Percentiles rank a stretch among this genome's conserved stretches.
Conservation (phyloP, 768 basidiomycete species). For the Hydnomerulius pinastri region DNA sequence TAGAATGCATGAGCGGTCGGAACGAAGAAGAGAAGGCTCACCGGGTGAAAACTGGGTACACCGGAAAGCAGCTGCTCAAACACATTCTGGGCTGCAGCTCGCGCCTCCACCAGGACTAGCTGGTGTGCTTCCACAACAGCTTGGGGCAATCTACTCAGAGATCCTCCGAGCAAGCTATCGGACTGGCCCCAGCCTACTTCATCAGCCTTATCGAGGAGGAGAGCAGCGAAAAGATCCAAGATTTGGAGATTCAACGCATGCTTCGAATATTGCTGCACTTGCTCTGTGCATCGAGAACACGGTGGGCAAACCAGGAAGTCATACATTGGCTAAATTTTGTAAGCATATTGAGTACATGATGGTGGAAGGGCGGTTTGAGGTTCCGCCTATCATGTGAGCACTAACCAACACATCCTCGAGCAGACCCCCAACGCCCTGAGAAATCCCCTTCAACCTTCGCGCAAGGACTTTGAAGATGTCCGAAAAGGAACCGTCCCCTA, state of each 20-base stretch:
- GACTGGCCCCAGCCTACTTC: slow-evolving; percentile 3
- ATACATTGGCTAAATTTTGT: slow-evolving; percentile 49
- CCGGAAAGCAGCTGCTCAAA: slow-evolving; percentile 24
- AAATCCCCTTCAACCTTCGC: slow-evolving; percentile 11
- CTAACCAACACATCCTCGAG: slow-evolving; percentile 30
- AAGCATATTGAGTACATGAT: slow-evolving; percentile 23
- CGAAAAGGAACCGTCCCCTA: slow-evolving; percentile 18
- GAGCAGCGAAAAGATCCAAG: slow-evolving; percentile 42
- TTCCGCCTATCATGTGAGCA: slow-evolving; percentile 19
- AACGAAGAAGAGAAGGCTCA: slow-evolving; percentile 19
- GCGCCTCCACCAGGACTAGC: slow-evolving; percentile 23
- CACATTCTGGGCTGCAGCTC: slow-evolving; percentile 12
- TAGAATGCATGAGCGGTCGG: not conserved
- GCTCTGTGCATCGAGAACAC: slow-evolving; percentile 29
- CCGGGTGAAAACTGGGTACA: slow-evolving; percentile 10
- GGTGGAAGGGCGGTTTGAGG: slow-evolving; percentile 10
- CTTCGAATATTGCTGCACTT: slow-evolving; percentile 21
- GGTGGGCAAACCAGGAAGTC: slow-evolving; percentile 46
- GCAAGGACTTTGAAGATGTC: slow-evolving; percentile 13
- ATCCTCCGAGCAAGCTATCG: not conserved
- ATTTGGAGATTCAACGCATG: slow-evolving; percentile 43
- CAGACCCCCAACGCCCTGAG: slow-evolving; percentile 5
- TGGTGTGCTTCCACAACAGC: slow-evolving; percentile 21
- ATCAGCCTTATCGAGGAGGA: slow-evolving; percentile 40
- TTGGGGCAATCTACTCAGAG: slow-evolving; percentile 8